Base-by-base conservation (phyloP, 1,139 yeast genomes). In the Pichia sp. region DNA sequence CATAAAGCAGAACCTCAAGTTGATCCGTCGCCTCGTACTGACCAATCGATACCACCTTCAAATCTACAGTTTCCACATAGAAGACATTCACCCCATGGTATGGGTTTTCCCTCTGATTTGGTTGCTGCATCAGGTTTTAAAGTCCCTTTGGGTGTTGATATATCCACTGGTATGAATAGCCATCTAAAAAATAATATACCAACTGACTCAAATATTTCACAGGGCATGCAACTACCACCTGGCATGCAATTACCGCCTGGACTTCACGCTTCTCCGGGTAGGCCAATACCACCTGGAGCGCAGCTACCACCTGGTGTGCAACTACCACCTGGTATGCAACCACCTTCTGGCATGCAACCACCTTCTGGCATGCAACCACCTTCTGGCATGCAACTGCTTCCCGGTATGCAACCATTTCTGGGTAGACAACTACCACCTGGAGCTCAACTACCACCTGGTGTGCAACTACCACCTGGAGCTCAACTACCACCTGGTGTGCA, bases 321-420 rank as follows among this genome's bases (percentile, higher is more conserved):
- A 7, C 2, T 14, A 3, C 32, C 32, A 17, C 32, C 32, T 28
- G 32, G 32, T 8, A 28, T 28, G 32, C 15, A 28, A 6, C 5
- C 26, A 5, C 38, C 38, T n/a, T 31, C 37, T 2, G 31, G 26
- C 2, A 19, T 35, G 33, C 25, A 31, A 10, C 5, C 22, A n/a
- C 10, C 30, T n/a, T 18, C 34, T 5, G 32, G 32, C 9, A 32
- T 32, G 20, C 26, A 34, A 12, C 2, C 25, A 5, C 46, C n/a
- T 34, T 40, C 20, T 22, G 36, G 4, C 1, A 26, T 26, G 14
- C 33, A 19, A 5, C 18, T 38, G 14, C 41, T 35, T 24, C 32
- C 36, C 21, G 39, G 36, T 11, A 14, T 26, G 30, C 14, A 26
- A 26, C 2, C 5, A 26, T 14, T 14, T 5, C 18, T n/a, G 30